Evolutionary conservation across 1,284 basidiomycete species (phyloP).

Genomic region (Fereydounia khargensis): DNA sequence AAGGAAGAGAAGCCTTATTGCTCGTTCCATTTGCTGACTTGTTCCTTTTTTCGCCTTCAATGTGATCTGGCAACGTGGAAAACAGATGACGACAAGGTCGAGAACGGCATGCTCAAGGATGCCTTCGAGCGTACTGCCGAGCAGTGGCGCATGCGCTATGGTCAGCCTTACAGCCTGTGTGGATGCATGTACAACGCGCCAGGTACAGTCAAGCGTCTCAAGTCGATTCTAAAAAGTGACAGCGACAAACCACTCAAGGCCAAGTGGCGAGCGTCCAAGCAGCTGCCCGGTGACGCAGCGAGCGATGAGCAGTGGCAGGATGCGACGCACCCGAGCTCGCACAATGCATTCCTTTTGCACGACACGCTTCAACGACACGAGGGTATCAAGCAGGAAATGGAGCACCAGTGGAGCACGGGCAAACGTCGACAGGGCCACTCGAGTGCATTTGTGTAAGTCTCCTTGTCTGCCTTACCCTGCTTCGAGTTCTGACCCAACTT

Average conservation of each 20-base stretch:
- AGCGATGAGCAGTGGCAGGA: slow-evolving; percentile 16
- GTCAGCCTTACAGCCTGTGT: slow-evolving; percentile 38
- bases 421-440: slow-evolving; percentile 30
- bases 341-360: slow-evolving; percentile 23
- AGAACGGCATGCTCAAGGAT: slow-evolving; percentile 28
- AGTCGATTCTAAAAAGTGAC: slow-evolving; percentile 10
- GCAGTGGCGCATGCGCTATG: slow-evolving; percentile 25
- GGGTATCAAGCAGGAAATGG: slow-evolving; percentile 15
- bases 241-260: slow-evolving; percentile 10
- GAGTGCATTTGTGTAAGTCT: slow-evolving; percentile 25
- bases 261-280: slow-evolving; percentile 24
- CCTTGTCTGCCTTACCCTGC: not conserved
- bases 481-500: not conserved
- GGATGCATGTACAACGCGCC: slow-evolving; percentile 35
- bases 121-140: slow-evolving; percentile 37
- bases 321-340: slow-evolving; percentile 32
- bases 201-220: slow-evolving; percentile 17
- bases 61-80: not conserved
- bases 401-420: slow-evolving; percentile 18
- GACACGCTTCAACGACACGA: slow-evolving; percentile 22
- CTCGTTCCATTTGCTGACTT: not conserved
- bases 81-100: slow-evolving; percentile 42
- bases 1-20: not conserved
- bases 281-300: slow-evolving; percentile 15
- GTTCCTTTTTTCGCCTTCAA: not conserved